A percentile compares a stretch with the other conserved stretches of the same genome.
These are phyloP conservation scores for Amphibolis antarctica DNA, from an alignment of 106 monocot genomes.

Conservation along the genomic window DNA sequence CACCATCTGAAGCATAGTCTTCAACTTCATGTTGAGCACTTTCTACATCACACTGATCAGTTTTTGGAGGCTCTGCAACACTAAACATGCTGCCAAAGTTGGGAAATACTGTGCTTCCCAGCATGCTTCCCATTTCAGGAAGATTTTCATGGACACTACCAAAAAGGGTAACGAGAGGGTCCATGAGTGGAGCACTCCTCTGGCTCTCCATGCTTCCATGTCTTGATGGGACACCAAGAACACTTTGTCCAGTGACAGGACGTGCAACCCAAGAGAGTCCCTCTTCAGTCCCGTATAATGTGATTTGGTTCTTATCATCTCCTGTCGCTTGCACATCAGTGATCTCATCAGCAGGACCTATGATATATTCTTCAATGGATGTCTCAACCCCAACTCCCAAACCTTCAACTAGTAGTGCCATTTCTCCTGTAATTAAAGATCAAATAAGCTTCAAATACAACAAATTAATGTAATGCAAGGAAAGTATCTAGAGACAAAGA, in stretches of 20 bases:
- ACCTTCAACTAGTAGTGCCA: constrained; percentile 69
- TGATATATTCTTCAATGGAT: constrained; percentile 49
- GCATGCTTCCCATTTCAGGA: constrained; percentile 53
- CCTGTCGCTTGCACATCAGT: constrained; percentile 12
- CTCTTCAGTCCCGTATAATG: constrained; percentile 38
- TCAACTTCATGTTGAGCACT: constrained; percentile 29
- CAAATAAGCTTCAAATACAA: not conserved
- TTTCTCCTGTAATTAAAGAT: constrained; percentile 34
- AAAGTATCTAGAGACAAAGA: not conserved
- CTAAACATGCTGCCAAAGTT: constrained; percentile 93
- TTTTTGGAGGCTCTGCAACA: constrained; percentile 28
- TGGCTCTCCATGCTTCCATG: constrained; percentile 55
- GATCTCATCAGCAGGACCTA: constrained; percentile 37
- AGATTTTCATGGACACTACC: constrained; percentile 74
- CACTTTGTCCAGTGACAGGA: constrained; percentile 46
- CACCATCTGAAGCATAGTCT: constrained; percentile 28
- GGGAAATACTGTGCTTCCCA: constrained; percentile 45
- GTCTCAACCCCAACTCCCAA: constrained; percentile 47
- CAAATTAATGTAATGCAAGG: not conserved
- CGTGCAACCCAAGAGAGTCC: constrained; percentile 59
- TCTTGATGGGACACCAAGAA: constrained; percentile 33
- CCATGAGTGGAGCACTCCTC: constrained; percentile 36
- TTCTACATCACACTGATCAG: constrained; percentile 64
- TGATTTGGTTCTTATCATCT: constrained; percentile 27
- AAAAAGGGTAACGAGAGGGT: constrained; percentile 71